Conservation (phyloP, 305 asterid genomes). For the Withania somnifera region DNA sequence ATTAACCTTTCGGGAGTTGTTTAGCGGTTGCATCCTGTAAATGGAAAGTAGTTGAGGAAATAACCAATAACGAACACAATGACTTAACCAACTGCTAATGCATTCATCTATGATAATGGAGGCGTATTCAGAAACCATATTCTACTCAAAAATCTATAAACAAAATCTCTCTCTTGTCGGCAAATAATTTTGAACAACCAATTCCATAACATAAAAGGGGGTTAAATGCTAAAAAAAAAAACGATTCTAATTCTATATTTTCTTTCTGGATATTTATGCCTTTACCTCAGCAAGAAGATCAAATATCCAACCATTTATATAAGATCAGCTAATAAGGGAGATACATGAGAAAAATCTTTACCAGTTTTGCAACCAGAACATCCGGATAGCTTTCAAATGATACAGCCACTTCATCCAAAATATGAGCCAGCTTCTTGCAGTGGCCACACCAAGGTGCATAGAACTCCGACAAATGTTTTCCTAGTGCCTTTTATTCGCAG, state of each 20-base stretch:
- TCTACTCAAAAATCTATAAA: background rate
- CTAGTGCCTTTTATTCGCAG: too few species aligned
- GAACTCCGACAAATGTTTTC: too few species aligned
- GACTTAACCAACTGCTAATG: background rate
- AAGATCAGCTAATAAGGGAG: background rate
- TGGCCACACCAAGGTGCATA: conserved; percentile 92
- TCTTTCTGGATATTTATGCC: background rate
- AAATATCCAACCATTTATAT: background rate
- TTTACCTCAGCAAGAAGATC: too few species aligned
- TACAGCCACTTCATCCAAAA: conserved; percentile 72
- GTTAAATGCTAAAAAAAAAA: background rate
- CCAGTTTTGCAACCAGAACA: conserved; percentile 58
- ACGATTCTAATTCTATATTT: background rate
- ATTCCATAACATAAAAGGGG: background rate
- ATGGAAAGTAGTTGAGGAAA: background rate
- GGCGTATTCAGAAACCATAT: background rate
- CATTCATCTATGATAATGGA: background rate
- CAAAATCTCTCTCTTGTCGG: background rate
- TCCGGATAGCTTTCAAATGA: conserved; percentile 39
- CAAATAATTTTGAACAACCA: background rate
- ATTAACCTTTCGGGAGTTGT: conserved; percentile 45
- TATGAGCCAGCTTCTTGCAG: conserved; percentile 67
- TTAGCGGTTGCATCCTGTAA: conserved; percentile 64
- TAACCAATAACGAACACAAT: background rate
- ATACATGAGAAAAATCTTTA: conserved; percentile 11